A percentile compares a stretch with the other conserved stretches of the same genome.
These are phyloP conservation scores for Verbena officinalis DNA, from an alignment of 257 asterid genomes.

Conservation along the genomic window DNA sequence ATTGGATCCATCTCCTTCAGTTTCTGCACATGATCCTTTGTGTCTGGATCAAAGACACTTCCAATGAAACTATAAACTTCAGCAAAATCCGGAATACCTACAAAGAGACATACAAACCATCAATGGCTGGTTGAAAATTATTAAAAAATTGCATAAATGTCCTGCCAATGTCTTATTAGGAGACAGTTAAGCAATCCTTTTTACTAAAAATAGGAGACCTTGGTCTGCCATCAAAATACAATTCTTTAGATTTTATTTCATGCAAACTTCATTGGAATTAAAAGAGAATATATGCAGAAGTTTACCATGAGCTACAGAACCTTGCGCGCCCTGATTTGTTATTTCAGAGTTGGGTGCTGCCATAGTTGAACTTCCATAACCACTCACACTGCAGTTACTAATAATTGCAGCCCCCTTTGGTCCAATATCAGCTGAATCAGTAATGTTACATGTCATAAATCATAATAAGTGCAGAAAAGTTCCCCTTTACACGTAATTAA, in stretches of 20 bases:
- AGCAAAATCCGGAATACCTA: conserved; percentile 94
- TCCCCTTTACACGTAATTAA: conserved; percentile 19
- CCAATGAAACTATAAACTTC: conserved; percentile 95
- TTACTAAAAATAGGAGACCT: not conserved
- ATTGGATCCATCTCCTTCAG: conserved; percentile 99
- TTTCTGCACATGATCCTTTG: conserved; percentile 74
- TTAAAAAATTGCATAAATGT: conserved; percentile 4
- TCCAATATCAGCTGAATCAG: conserved; percentile 82
- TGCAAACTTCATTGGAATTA: conserved; percentile 4
- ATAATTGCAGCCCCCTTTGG: conserved; percentile 55
- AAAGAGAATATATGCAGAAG: conserved; percentile 19
- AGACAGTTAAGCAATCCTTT: conserved; percentile 14
- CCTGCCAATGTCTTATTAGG: conserved; percentile 2
- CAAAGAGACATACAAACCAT: conserved; percentile 18
- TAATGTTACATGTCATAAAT: conserved; percentile 44
- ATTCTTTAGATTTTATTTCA: not conserved
- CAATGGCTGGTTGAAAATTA: not conserved
- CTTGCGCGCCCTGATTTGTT: conserved; percentile 50
- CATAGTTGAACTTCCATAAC: conserved; percentile 55
- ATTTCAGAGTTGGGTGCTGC: conserved; percentile 44
- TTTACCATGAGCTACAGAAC: conserved; percentile 61
- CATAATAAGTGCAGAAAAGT: conserved; percentile 43
- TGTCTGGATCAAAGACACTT: conserved; percentile 87
- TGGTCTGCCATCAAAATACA: not conserved
- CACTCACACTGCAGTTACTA: conserved; percentile 53